Evolutionary conservation across 176 grass and related monocot species (phyloP).

Genomic region (Triticum urartu): DNA sequence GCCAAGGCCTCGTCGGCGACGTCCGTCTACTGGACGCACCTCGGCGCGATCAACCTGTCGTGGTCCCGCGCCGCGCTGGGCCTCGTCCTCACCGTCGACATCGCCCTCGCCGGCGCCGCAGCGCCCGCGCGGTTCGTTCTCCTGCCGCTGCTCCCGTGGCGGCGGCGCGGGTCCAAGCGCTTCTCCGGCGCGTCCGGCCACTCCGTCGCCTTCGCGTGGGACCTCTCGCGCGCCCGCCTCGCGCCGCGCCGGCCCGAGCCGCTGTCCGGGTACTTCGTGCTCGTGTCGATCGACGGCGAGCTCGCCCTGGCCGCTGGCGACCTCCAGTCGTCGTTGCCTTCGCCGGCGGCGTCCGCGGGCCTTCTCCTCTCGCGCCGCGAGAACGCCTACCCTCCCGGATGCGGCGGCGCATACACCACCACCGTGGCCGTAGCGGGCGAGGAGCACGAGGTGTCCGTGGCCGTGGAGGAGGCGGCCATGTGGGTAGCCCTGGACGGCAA

Average conservation of each 20-base stretch:
- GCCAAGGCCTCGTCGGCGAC: slow-evolving; percentile 35
- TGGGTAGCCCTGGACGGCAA: slow-evolving; percentile 57
- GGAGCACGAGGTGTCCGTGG: slow-evolving; percentile 51
- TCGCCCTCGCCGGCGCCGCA: slow-evolving; percentile 13
- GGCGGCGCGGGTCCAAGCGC: slow-evolving; percentile 29
- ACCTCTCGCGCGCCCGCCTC: slow-evolving; percentile 52
- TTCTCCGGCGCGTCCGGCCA: slow-evolving; percentile 23
- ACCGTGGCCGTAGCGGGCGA: slow-evolving; percentile 35
- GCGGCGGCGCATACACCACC: slow-evolving; percentile 48
- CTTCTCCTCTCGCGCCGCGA: slow-evolving; percentile 49
- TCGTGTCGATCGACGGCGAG: slow-evolving; percentile 50
- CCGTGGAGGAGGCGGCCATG: slow-evolving; percentile 40
- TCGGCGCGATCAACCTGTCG: slow-evolving; percentile 34
- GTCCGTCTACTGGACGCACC: slow-evolving; percentile 61
- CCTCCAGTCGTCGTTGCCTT: not conserved
- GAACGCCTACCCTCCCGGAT: slow-evolving; percentile 8
- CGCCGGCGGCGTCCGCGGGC: not conserved
- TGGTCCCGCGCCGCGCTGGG: slow-evolving; percentile 48
- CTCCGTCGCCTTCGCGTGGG: slow-evolving; percentile 52
- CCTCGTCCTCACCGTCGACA: slow-evolving; percentile 38
- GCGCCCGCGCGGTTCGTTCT: slow-evolving; percentile 30
- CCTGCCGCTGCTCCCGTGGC: slow-evolving; percentile 49
- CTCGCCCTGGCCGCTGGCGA: slow-evolving; percentile 56
- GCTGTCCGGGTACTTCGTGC: slow-evolving; percentile 40
- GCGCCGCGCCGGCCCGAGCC: slow-evolving; percentile 46